phyloP scores from a whole-genome alignment of 176 grass and related monocot genomes.

The Oryza meyeriana region DNA sequence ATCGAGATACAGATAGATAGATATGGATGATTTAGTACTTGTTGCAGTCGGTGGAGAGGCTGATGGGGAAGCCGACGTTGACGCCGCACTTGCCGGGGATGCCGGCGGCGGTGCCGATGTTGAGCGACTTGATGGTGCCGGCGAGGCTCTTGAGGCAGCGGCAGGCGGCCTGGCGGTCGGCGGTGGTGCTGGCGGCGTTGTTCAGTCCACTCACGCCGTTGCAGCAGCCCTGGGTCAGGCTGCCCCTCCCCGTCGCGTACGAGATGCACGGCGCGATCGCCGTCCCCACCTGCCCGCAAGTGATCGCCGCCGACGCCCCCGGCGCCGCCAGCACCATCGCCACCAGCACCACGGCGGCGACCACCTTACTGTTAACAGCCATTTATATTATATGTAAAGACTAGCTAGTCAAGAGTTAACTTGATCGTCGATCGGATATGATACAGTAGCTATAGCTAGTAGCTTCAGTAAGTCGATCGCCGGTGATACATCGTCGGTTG shows the following conservation, averaged over 20 bases:
- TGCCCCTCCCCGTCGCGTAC: constrained; percentile 22
- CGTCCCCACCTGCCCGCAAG: constrained; percentile 42
- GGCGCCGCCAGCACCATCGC: background rate
- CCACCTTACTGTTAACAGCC: background rate
- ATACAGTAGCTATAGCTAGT: background rate
- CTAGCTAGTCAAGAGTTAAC: background rate
- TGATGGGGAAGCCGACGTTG: constrained; percentile 39
- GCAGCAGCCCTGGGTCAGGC: constrained; percentile 14
- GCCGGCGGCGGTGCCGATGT: constrained; percentile 26
- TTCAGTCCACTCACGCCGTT: constrained; percentile 33
- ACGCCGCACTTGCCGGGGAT: constrained; percentile 48
- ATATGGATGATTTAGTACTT: constrained; percentile 18
- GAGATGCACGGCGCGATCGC: constrained; percentile 31
- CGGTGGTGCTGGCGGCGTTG: background rate
- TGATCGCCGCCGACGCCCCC: constrained; percentile 26
- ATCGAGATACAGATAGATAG: no score
- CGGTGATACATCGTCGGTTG: background rate
- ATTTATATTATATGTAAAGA: background rate
- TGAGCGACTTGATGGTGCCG: constrained; percentile 10
- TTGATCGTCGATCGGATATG: no score
- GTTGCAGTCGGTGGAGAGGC: constrained; percentile 51
- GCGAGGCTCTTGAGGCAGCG: constrained; percentile 35
- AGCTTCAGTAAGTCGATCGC: background rate
- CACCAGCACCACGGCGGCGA: background rate
- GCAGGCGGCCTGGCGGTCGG: constrained; percentile 30